Percentiles rank a stretch among this genome's conserved stretches.
Conservation (phyloP, 2,329 filamentous ascomycete species). For the Ophiostoma piceae region DNA sequence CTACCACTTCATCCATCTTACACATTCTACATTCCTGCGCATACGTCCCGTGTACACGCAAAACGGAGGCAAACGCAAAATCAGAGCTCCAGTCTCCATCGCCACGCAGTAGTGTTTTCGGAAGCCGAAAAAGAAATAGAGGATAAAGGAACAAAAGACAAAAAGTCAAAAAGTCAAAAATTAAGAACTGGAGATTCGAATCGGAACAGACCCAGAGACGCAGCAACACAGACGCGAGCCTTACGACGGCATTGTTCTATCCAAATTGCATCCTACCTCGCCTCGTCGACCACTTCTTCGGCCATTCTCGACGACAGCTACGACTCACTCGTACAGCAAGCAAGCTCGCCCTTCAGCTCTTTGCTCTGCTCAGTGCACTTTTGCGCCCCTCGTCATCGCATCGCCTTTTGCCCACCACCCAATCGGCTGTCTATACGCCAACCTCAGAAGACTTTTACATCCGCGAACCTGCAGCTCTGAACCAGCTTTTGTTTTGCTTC, state of each 20-base stretch:
- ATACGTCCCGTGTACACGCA: neutral
- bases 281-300: neutral
- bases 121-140: neutral
- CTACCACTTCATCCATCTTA: neutral
- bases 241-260: neutral
- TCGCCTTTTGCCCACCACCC: neutral
- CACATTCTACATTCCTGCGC: slow-evolving; percentile 1
- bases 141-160: neutral
- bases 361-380: neutral
- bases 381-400: neutral
- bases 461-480: neutral
- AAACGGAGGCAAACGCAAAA: slow-evolving; percentile 4
- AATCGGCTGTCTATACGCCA: neutral
- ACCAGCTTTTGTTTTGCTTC: neutral
- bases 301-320: neutral
- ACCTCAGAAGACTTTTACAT: slow-evolving; percentile 1
- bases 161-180: neutral
- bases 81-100: slow-evolving; percentile 7
- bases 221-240: slow-evolving; percentile 5
- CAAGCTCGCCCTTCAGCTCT: neutral
- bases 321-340: neutral
- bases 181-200: neutral
- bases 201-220: neutral
- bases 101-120: slow-evolving; percentile 5
- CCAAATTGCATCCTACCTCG: neutral